Percentiles rank a stretch among this genome's conserved stretches.
Conservation (phyloP, 2,329 filamentous ascomycete species). For the Clarireedia hainanense region DNA sequence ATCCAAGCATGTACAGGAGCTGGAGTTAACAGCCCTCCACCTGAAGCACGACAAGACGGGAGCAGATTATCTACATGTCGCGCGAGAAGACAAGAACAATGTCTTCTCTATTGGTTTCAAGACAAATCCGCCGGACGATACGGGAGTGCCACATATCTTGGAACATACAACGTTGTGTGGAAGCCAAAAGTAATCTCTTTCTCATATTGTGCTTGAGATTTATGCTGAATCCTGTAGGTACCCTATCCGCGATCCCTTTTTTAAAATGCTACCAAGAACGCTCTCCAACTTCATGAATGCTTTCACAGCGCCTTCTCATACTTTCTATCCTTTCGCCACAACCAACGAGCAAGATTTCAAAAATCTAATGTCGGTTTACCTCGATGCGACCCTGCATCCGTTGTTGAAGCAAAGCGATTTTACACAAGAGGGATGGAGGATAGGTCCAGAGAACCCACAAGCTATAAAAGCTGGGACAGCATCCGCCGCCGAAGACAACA, state of each 20-base stretch:
- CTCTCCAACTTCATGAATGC: slow-evolving; percentile 99
- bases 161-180: slow-evolving; percentile 97
- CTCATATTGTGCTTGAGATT: slow-evolving; percentile 1
- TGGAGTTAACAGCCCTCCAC: slow-evolving; percentile 84
- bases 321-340: slow-evolving; percentile 95
- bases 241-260: slow-evolving; percentile 97
- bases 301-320: slow-evolving; percentile 93
- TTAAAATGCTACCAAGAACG: slow-evolving; percentile 97
- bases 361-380: slow-evolving; percentile 92
- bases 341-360: slow-evolving; percentile 93
- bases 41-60: slow-evolving; percentile 92
- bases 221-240: slow-evolving; percentile 50
- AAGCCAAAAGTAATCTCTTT: slow-evolving; percentile 66
- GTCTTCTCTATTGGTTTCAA: slow-evolving; percentile 99
- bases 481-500: slow-evolving; percentile 47
- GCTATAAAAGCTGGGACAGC: slow-evolving; percentile 36
- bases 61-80: slow-evolving; percentile 92
- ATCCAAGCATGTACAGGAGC: slow-evolving; percentile 85
- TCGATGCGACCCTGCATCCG: slow-evolving; percentile 88
- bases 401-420: slow-evolving; percentile 88
- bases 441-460: slow-evolving; percentile 80
- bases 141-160: slow-evolving; percentile 91
- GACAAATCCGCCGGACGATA: slow-evolving; percentile 95
- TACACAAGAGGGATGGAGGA: slow-evolving; percentile 91
- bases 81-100: slow-evolving; percentile 95